Evolutionary conservation across 2,329 filamentous ascomycete species (phyloP).

Genomic region (Aspergillus felis): DNA sequence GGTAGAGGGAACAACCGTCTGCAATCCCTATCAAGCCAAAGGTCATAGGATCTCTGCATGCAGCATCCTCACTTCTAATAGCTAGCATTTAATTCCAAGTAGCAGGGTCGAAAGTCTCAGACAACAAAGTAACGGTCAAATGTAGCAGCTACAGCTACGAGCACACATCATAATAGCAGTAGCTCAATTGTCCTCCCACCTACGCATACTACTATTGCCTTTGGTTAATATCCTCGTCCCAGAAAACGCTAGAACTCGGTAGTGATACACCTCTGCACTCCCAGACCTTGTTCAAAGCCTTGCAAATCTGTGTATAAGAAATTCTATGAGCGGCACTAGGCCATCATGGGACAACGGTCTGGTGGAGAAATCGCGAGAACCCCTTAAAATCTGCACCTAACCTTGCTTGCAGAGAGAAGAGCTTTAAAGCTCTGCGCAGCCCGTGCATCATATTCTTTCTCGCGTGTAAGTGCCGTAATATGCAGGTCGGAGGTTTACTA

Average conservation of each 20-base stretch:
- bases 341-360: conserved; percentile 11
- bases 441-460: neutral
- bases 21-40: no score
- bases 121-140: no score
- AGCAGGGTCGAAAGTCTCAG: no score
- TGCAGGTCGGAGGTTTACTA: neutral
- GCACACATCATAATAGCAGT: no score
- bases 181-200: no score
- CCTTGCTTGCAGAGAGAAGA: neutral
- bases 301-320: conserved; percentile 21
- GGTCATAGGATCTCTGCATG: no score
- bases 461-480: neutral
- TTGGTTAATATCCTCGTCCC: conserved; percentile 15
- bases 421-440: neutral
- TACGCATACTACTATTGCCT: no score
- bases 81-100: no score
- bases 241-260: conserved; percentile 18
- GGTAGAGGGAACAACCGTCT: no score
- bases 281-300: conserved; percentile 19
- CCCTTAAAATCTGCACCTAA: neutral
- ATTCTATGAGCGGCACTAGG: conserved; percentile 17
- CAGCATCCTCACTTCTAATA: no score
- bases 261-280: conserved; percentile 4
- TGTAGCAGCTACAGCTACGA: no score
- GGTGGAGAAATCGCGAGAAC: neutral